Percentiles rank a stretch among this genome's conserved stretches.
Evolutionary conservation across 257 asterid species (phyloP).

Genomic region (Capsicum rhomboideum): DNA sequence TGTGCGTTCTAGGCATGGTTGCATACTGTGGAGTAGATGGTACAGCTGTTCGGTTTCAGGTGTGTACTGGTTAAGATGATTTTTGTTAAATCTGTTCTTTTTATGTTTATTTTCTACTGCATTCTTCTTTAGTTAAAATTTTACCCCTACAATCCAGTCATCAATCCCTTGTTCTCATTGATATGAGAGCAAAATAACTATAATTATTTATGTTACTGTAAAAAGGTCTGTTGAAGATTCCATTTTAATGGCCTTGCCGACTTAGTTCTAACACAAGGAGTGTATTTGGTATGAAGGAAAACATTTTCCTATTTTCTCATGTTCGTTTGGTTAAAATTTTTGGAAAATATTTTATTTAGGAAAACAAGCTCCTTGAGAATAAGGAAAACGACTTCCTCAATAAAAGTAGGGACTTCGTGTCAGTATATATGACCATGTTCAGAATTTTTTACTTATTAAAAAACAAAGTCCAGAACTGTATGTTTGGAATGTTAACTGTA

Average conservation of each 20-base stretch:
- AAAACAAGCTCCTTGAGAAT: no score
- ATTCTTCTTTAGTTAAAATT: not conserved
- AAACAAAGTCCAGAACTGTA: not conserved
- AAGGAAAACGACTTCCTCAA: no score
- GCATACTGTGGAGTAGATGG: conserved; percentile 94
- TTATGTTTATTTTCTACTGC: not conserved
- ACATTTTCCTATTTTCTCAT: no score
- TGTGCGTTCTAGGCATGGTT: conserved; percentile 46
- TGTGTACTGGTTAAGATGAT: conserved; percentile 11
- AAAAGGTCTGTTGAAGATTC: no score
- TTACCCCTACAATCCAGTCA: not conserved
- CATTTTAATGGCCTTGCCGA: not conserved
- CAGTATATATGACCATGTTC: no score
- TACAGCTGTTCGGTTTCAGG: conserved; percentile 70
- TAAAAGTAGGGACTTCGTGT: no score
- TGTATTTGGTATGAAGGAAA: no score
- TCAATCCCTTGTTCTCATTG: not conserved
- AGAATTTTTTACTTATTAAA: not conserved
- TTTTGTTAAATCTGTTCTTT: not conserved
- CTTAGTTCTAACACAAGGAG: not conserved
- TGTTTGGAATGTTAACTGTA: not conserved
- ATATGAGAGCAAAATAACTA: not conserved
- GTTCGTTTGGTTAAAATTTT: no score
- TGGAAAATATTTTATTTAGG: no score
- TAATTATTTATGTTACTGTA: not conserved